Base-by-base conservation (phyloP, 2,329 filamentous ascomycete species). In the Sporothrix dimorphospora region DNA sequence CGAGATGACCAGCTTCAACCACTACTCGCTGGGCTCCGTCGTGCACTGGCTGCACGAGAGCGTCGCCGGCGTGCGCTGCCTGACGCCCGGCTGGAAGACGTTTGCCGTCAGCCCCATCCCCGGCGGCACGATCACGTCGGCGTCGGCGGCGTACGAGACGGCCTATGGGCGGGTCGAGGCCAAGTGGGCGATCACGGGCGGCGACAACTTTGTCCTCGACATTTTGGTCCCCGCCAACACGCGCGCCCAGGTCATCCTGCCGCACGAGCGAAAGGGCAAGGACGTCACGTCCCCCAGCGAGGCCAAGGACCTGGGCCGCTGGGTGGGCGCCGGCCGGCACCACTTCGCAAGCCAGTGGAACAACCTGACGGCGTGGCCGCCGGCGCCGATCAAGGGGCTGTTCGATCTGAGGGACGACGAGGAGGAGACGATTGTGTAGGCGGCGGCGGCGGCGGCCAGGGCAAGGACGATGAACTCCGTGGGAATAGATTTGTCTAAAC, bases 1-100 rank as follows among this genome's bases (percentile, higher is more conserved):
- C 7, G 73, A 77, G 24, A 83, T 83, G 82, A 83, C 81, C 0
- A 81, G 79, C 69, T 80, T 81, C 74, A 82, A 84, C 74, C 82
- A 84, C 74, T 83, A 83, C 72, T 80, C 82, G 1, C 79, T 82
- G 11, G 81, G 81, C 8, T 27, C 71, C 7, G 71, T 72, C n/a
- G n/a, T 57, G 1, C n/a, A 69, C 42, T 72, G 63, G 63, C 53
- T 72, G 53, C 65, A 72, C 47, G 51, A 24, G 49, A 30, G 51
- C 49, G 24, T 51, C 65, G 38, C 61, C 12, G 70, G 70, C 21
- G 38, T 71, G 40, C 61, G 49, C 8, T 51, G 47, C 24, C 19
- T 71, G 38, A 16, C 38, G 51, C 61, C 70, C 5, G 70, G 70
- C 7, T 71, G 70, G 70, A 40, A 27, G n/a, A 65, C 59, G n/a